Evolutionary conservation across 768 basidiomycete genomes (phyloP).

Genomic region (Leccinum aurantiacum): DNA sequence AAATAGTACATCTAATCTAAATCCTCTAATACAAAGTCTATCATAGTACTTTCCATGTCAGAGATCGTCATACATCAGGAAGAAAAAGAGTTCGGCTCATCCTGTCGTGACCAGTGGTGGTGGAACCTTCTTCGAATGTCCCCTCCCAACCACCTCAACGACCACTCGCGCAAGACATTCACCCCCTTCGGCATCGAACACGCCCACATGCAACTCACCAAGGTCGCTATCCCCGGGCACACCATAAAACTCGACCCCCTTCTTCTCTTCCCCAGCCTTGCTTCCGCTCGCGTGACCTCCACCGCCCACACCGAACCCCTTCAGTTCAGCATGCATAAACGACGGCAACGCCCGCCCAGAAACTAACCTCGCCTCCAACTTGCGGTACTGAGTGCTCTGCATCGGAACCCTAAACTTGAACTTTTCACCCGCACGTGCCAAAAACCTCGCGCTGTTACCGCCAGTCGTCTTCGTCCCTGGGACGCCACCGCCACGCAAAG

Average conservation of each 20-base stretch:
- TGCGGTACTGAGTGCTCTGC: constrained; percentile 32
- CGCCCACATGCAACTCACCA: constrained; percentile 54
- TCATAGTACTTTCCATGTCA: background rate
- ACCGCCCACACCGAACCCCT: constrained; percentile 23
- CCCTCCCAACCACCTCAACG: constrained; percentile 52
- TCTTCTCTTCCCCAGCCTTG: constrained; percentile 40
- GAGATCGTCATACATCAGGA: background rate
- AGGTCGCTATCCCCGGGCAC: constrained; percentile 49
- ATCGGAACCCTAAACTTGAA: constrained; percentile 60
- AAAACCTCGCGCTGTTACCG: constrained; percentile 35
- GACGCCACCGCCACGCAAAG: constrained; percentile 39
- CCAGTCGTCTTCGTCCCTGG: constrained; percentile 25
- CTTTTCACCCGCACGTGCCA: constrained; percentile 55
- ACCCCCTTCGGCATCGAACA: constrained; percentile 50
- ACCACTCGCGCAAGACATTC: constrained; percentile 54
- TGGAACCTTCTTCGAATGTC: constrained; percentile 21
- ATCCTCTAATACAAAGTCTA: background rate
- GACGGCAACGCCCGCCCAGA: constrained; percentile 54
- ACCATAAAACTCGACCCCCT: constrained; percentile 57
- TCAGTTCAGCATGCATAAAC: constrained; percentile 56
- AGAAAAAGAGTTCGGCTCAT: constrained; percentile 27
- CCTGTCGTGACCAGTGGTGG: constrained; percentile 18
- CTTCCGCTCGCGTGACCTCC: background rate
- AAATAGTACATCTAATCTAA: background rate
- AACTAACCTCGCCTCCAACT: constrained; percentile 48